Conservation (phyloP, 805 yeast species). For the Ogataea minuta region DNA sequence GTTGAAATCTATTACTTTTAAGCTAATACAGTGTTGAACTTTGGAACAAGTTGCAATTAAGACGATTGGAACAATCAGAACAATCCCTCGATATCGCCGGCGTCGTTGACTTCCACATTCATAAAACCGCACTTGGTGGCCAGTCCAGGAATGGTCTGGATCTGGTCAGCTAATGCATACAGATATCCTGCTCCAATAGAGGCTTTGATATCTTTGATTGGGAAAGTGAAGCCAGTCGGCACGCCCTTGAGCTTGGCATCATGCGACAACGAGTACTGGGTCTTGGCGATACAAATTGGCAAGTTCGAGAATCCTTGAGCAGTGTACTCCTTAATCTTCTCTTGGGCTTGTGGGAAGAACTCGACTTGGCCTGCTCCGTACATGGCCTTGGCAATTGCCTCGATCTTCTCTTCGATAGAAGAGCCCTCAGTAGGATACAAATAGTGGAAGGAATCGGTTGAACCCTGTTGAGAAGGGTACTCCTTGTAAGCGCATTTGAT, state of each 20-base stretch:
- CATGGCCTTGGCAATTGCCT: slow-evolving; percentile 79
- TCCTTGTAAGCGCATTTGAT: slow-evolving; percentile 59
- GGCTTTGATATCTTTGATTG: slow-evolving; percentile 91
- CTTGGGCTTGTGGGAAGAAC: slow-evolving; percentile 74
- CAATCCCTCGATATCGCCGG: slow-evolving; percentile 91
- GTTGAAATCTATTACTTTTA: slow-evolving; percentile 19
- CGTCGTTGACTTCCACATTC: slow-evolving; percentile 90
- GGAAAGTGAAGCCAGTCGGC: slow-evolving; percentile 90
- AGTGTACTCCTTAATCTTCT: slow-evolving; percentile 78
- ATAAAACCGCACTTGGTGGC: slow-evolving; percentile 96
- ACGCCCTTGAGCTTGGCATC: slow-evolving; percentile 93
- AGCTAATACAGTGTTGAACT: slow-evolving; percentile 17
- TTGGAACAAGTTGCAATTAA: not conserved
- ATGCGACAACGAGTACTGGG: slow-evolving; percentile 94
- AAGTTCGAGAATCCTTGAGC: slow-evolving; percentile 85
- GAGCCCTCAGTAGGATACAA: slow-evolving; percentile 66
- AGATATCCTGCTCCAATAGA: slow-evolving; percentile 96
- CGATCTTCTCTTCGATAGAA: slow-evolving; percentile 76
- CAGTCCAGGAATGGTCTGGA: slow-evolving; percentile 95
- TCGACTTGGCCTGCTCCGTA: slow-evolving; percentile 89
- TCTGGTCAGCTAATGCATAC: slow-evolving; percentile 95
- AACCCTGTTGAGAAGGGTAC: slow-evolving; percentile 35
- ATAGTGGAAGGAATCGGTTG: slow-evolving; percentile 50
- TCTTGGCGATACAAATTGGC: slow-evolving; percentile 96
- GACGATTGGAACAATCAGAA: slow-evolving; percentile 43